Base-by-base conservation (phyloP, 768 basidiomycete genomes). In the Termitomyces sp. region DNA sequence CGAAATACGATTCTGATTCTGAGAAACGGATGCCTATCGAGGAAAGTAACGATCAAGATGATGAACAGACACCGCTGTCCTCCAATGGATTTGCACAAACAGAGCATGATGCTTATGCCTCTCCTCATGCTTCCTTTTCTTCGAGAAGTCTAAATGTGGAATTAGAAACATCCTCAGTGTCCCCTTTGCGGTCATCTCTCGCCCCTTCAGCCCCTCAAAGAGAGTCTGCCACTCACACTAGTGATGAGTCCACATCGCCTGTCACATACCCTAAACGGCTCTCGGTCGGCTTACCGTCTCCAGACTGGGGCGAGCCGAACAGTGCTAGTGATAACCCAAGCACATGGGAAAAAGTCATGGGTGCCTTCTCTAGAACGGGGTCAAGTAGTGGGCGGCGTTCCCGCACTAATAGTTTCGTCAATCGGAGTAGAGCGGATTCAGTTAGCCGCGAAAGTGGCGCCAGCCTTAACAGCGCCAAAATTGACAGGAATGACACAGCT, bases 371-470 rank as follows among this genome's bases (percentile, higher is more conserved):
- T 36, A 77, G 88, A 60, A 82, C 84, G 28, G 81, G 78, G 36
- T 90, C 90, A 44, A 80, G 78, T 52, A 78, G 73, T 53, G 90
- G 90, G 8, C 82, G 89, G 63, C 85, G 90, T 50, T 91, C 90
- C 52, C 85, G 91, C 41, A 85, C 87, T 41, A 91, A 92, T 64
- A 90, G 88, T 66, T 81, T 90, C 56, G 78, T 78, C 44, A 80
- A 81, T 47, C 83, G 87, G 41, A 84, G 86, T 67, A 77, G 86
- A 58, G 85, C 85, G 3, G 88, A 90, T 64, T 88, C 88, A 16
- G 73, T 87, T 51, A 89, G 86, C 65, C 78, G 88, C 44, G 88
- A 91, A 72, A 91, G 90, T 66, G 87, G 87, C 8, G 84, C 77
- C 41, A 91, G 89, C 67, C 70, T 86, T 37, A 82, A 79, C 3